Conservation (phyloP, 768 basidiomycete species). For the Rhizopogon salebrosus region DNA sequence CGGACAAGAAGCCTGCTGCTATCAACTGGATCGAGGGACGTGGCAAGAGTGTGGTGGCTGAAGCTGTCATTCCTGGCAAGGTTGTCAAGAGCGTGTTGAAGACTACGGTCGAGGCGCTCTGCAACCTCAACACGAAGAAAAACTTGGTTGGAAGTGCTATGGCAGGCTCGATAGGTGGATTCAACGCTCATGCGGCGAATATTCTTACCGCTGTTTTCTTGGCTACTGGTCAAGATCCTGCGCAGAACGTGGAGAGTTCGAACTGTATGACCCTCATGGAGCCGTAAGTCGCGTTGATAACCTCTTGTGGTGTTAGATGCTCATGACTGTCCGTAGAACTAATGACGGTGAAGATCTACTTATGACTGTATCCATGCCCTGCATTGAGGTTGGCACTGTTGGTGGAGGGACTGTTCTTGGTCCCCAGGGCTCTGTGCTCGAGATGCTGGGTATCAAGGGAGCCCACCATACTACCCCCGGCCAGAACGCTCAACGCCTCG, state of each 20-base stretch:
- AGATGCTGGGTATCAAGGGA: constrained; percentile 90
- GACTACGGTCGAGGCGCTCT: constrained; percentile 87
- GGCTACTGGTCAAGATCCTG: constrained; percentile 97
- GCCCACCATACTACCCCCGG: constrained; percentile 86
- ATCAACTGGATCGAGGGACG: constrained; percentile 99
- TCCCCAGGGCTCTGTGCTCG: constrained; percentile 86
- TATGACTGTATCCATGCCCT: constrained; percentile 96
- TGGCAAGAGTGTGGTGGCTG: constrained; percentile 96
- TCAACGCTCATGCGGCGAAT: constrained; percentile 98
- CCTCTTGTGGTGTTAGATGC: constrained; percentile 2
- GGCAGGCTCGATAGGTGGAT: constrained; percentile 97
- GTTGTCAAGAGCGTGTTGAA: constrained; percentile 89
- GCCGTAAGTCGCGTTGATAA: constrained; percentile 56
- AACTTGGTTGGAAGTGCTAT: constrained; percentile 96
- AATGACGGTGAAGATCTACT: constrained; percentile 89
- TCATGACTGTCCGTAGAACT: constrained; percentile 41
- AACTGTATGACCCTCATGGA: constrained; percentile 99
- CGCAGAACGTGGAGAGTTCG: constrained; percentile 97
- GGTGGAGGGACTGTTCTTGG: constrained; percentile 93
- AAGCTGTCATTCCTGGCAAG: constrained; percentile 87
- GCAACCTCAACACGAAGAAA: constrained; percentile 94
- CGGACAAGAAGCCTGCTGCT: constrained; percentile 98
- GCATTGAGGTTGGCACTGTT: constrained; percentile 96
- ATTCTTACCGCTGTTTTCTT: constrained; percentile 94
- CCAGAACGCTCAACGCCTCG: constrained; percentile 83